Conservation (phyloP, 768 basidiomycete species). For the Clavulina sp. region DNA sequence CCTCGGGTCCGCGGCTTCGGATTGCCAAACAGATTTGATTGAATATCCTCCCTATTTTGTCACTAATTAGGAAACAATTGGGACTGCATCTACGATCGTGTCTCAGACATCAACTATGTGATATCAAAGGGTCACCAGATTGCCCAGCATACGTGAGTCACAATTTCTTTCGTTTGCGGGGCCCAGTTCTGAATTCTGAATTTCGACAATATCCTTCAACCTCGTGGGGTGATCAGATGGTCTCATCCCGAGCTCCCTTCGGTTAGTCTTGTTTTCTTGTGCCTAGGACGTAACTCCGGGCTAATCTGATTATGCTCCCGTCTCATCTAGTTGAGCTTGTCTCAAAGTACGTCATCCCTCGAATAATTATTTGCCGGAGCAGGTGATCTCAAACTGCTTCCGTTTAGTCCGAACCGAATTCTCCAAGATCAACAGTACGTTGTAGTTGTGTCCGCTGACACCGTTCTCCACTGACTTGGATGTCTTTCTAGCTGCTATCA, state of each 20-base stretch:
- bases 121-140: conserved; percentile 5
- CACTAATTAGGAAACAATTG: neutral
- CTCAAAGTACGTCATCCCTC: neutral
- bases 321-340: neutral
- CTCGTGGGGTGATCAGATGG: neutral
- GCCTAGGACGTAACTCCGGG: neutral
- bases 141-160: conserved; percentile 4
- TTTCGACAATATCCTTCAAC: neutral
- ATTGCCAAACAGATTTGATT: neutral
- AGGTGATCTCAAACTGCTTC: neutral
- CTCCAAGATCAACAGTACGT: neutral
- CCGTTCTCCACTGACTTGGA: neutral
- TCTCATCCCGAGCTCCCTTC: neutral
- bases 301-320: neutral
- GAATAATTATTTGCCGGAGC: neutral
- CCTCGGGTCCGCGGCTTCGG: no score
- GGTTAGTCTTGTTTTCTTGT: neutral
- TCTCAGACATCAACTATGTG: neutral
- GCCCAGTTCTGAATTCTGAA: neutral
- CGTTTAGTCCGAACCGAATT: neutral
- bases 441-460: neutral
- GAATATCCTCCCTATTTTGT: neutral
- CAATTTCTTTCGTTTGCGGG: no score
- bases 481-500: neutral
- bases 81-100: conserved; percentile 4